A percentile compares a stretch with the other conserved stretches of the same genome.
These are phyloP conservation scores for Panaeolus papilionaceus DNA, from an alignment of 768 basidiomycete genomes.

Conservation along the genomic window DNA sequence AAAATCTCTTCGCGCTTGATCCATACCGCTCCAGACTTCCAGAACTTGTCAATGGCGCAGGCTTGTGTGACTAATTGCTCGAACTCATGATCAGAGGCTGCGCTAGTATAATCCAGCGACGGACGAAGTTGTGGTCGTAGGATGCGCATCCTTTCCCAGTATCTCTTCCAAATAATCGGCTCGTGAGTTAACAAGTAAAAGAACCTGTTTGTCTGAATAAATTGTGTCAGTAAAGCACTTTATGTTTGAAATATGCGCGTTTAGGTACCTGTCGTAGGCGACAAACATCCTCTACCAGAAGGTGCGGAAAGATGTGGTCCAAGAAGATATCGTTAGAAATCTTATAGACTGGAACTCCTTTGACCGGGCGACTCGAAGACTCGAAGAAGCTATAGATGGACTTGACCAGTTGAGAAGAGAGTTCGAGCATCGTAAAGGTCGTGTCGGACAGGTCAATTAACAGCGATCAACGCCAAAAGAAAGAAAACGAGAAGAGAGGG, in stretches of 20 bases:
- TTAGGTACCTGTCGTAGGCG: constrained; percentile 48
- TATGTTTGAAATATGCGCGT: background rate
- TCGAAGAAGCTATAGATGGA: constrained; percentile 14
- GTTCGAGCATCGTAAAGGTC: constrained; percentile 6
- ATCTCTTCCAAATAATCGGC: constrained; percentile 72
- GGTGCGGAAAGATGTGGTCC: constrained; percentile 47
- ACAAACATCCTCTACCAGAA: constrained; percentile 54
- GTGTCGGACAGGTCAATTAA: constrained; percentile 7
- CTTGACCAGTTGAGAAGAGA: constrained; percentile 14
- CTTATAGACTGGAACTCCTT: constrained; percentile 29
- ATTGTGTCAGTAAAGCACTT: background rate
- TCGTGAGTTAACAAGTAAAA: constrained; percentile 72
- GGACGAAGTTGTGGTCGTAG: constrained; percentile 69
- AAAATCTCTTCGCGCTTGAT: constrained; percentile 35
- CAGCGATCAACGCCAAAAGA: constrained; percentile 24
- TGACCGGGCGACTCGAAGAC: constrained; percentile 18
- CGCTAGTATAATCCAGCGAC: constrained; percentile 50
- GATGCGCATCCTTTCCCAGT: constrained; percentile 58
- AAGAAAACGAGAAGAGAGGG: constrained; percentile 13
- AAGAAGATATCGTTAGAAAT: constrained; percentile 48
- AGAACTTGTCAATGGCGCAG: constrained; percentile 65
- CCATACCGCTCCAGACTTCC: constrained; percentile 49
- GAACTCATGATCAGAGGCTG: constrained; percentile 46
- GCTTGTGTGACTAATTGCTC: constrained; percentile 69
- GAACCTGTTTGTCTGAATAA: constrained; percentile 56